Evolutionary conservation across 495 filamentous ascomycete genomes (phyloP), one percentile per base, ranked within the genome.

Genomic region (Aspergillus conjunctus): DNA sequence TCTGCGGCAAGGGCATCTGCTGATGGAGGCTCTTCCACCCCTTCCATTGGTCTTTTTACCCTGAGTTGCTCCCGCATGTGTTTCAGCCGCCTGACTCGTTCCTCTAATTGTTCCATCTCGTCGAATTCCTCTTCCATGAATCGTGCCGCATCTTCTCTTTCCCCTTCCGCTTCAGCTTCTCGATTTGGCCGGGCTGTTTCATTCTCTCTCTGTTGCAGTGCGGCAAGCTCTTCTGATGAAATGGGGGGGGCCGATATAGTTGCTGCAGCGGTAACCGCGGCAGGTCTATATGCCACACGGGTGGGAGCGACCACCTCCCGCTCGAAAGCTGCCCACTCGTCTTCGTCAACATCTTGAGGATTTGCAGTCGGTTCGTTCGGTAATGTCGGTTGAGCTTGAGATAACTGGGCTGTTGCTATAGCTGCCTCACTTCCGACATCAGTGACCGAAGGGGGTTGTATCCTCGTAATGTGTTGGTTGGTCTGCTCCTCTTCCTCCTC

Each of bases 311-410:
- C 85, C 12, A 97, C 84, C 22, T 96, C 93, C 15, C 91, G 89
- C 73, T 96, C 90, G 68, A 96, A 96, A 45, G 91, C 90, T 0
- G 90, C 91, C 91, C 92, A 95, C 72, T 93, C 90, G 53, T 88
- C 87, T 66, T 97, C 92, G 70, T 93, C 85, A 7, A 95, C 73
- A 45, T 54, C 59, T 57, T 68, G 67, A 46, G 66, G 31, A 10
- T 54, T n/a, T 20, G 60, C 48, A 51, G 66, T 53, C 17, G 65
- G 22, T 15, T 66, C 49, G 30, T 46, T 32, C 1, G 66, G 41
- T 14, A 68, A 41, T 60, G 46, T 45, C 33, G 69, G 15, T 43
- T 67, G 31, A 54, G 69, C 41, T 50, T 66, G 44, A 21, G 59
- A 56, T 48, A 62, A 9, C 33, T 68, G 57, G 21, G 51, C 22